Evolutionary conservation across 495 filamentous ascomycete species (phyloP).

Genomic region (Penicillium bialowiezense): DNA sequence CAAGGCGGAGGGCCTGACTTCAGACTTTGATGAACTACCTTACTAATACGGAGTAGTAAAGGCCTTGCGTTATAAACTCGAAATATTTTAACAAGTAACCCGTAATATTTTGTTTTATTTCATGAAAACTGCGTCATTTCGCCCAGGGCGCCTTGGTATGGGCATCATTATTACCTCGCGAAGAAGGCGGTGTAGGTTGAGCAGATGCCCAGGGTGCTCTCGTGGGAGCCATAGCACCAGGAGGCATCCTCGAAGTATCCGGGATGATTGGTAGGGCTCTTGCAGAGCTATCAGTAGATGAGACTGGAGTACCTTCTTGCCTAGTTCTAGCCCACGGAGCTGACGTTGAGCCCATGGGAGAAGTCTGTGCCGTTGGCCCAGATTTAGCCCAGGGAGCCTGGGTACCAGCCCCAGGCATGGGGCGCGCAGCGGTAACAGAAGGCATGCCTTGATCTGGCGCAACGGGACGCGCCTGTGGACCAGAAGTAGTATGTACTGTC

Average conservation of each 20-base stretch:
- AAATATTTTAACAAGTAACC: too few species aligned
- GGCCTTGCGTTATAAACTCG: too few species aligned
- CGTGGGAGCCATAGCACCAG: slow-evolving; percentile 40
- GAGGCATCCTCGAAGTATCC: slow-evolving; percentile 34
- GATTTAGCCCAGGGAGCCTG: slow-evolving; percentile 50
- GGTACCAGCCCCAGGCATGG: slow-evolving; percentile 28
- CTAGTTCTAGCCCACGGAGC: slow-evolving; percentile 43
- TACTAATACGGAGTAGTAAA: too few species aligned
- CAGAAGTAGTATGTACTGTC: slow-evolving; percentile 57
- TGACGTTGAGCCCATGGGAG: slow-evolving; percentile 32
- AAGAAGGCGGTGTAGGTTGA: slow-evolving; percentile 18
- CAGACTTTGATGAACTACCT: too few species aligned
- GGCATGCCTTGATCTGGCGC: slow-evolving; percentile 18
- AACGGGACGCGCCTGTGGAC: slow-evolving; percentile 42
- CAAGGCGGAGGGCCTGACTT: too few species aligned
- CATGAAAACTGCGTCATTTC: slow-evolving; percentile 23
- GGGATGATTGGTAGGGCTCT: slow-evolving; percentile 15
- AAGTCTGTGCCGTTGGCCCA: slow-evolving; percentile 12
- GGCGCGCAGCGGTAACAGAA: slow-evolving; percentile 14
- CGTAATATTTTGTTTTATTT: not conserved
- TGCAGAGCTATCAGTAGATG: slow-evolving; percentile 1
- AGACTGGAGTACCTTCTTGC: slow-evolving; percentile 9
- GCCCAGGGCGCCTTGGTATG: slow-evolving; percentile 46
- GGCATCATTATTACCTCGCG: slow-evolving; percentile 16
- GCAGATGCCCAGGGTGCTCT: slow-evolving; percentile 44